Conservation (phyloP, 208 protist species). For the Trypanosoma platydactyli region DNA sequence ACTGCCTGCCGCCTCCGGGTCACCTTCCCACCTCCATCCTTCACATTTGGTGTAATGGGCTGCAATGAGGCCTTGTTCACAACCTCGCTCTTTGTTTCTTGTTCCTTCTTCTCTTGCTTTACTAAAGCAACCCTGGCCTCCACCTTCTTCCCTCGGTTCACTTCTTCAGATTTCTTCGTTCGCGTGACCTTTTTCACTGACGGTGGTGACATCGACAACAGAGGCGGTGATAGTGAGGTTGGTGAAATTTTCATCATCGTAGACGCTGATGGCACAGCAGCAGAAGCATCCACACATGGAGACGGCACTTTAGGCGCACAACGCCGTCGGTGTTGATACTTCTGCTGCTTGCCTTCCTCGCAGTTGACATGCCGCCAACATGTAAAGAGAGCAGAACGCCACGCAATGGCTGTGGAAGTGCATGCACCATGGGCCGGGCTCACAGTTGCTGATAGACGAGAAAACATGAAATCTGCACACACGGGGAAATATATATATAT, state of each 20-base stretch:
- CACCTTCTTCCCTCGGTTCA: not conserved
- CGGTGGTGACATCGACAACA: not conserved
- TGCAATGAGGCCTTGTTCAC: too few relatives aligned
- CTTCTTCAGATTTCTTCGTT: not conserved
- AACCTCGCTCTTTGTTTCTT: too few relatives aligned
- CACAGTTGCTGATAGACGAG: conserved; percentile 1
- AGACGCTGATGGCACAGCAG: too few relatives aligned
- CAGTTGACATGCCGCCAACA: conserved; percentile 3
- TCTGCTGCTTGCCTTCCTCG: not conserved
- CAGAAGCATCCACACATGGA: too few relatives aligned
- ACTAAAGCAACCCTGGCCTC: not conserved
- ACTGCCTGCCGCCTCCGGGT: too few relatives aligned
- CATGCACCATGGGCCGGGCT: not conserved
- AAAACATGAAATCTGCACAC: not conserved
- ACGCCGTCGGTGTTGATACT: not conserved
- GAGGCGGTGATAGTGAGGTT: not conserved
- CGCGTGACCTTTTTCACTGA: not conserved
- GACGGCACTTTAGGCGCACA: too few relatives aligned
- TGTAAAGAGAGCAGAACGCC: conserved; percentile 2
- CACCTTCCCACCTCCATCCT: too few relatives aligned
- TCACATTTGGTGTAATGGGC: too few relatives aligned
- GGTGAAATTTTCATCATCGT: too few relatives aligned
- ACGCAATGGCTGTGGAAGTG: not conserved
- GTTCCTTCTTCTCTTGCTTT: not conserved
- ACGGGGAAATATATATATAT: too few relatives aligned